These are phyloP conservation scores for Phenoliferia sp. DNA, from an alignment of 1,284 basidiomycete species.

Conservation along the genomic window DNA sequence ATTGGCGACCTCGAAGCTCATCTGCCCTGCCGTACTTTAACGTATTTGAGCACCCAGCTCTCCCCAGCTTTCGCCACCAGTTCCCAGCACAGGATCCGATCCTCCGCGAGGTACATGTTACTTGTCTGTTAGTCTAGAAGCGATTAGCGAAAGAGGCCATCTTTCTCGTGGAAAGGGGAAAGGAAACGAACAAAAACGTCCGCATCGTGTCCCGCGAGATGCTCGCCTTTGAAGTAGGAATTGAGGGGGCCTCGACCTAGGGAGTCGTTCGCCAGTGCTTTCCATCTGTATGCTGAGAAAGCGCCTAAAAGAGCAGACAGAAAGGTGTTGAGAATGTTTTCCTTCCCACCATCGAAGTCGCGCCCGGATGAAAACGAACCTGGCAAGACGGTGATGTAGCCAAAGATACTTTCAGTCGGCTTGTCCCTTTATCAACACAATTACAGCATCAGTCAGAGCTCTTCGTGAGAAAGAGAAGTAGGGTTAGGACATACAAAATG, in stretches of 20 bases:
- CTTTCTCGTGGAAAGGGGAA: not conserved
- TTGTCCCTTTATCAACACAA: constrained; percentile 67
- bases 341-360: too few species aligned
- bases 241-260: constrained; percentile 81
- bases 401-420: constrained; percentile 84
- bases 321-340: not conserved
- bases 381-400: constrained; percentile 59
- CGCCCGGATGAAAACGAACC: not conserved
- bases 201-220: constrained; percentile 62
- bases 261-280: constrained; percentile 83
- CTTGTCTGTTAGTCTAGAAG: constrained; percentile 6
- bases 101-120: constrained; percentile 31
- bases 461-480: not conserved
- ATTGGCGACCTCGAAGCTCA: too few species aligned
- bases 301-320: constrained; percentile 55
- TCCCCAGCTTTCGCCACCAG: constrained; percentile 85
- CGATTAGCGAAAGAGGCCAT: too few species aligned
- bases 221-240: constrained; percentile 96
- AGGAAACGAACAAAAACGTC: constrained; percentile 71
- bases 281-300: constrained; percentile 70
- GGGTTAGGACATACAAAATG: not conserved
- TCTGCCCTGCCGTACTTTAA: constrained; percentile 57
- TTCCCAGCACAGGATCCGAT: constrained; percentile 96
- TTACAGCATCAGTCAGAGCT: not conserved
- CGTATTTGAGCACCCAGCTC: constrained; percentile 91